Percentiles rank a stretch among this genome's conserved stretches.
Conservation (phyloP, 164 flowering plant genomes). For the Brasenia schreberi region DNA sequence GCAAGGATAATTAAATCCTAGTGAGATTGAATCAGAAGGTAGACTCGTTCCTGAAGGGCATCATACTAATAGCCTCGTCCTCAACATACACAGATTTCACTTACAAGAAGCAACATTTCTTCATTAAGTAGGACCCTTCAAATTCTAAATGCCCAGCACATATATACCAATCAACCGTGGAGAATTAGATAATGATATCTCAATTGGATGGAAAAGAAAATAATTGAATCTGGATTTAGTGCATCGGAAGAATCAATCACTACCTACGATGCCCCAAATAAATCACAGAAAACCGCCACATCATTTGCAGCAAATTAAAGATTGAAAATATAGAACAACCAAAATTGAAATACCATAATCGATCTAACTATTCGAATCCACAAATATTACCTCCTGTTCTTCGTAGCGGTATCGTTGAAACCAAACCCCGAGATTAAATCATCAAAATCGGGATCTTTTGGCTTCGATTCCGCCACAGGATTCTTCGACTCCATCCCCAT, state of each 20-base stretch:
- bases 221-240: no score
- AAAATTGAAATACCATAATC: neutral
- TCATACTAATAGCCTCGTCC: neutral
- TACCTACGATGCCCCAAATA: neutral
- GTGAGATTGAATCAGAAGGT: neutral
- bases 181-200: neutral
- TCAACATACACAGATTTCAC: neutral
- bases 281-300: neutral
- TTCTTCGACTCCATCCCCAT: conserved; percentile 12
- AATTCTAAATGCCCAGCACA: neutral
- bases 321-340: neutral
- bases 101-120: neutral
- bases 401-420: conserved; percentile 16
- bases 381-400: conserved; percentile 16
- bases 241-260: no score
- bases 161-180: neutral
- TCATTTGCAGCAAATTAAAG: neutral
- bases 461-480: conserved; percentile 11
- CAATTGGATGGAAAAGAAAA: neutral
- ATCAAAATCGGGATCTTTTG: conserved; percentile 28
- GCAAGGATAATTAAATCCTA: neutral
- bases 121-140: neutral
- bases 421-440: conserved; percentile 49
- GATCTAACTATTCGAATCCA: no score
- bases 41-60: no score